Base-by-base conservation (phyloP, 1,284 basidiomycete genomes). In the Ganoderma multipileum region DNA sequence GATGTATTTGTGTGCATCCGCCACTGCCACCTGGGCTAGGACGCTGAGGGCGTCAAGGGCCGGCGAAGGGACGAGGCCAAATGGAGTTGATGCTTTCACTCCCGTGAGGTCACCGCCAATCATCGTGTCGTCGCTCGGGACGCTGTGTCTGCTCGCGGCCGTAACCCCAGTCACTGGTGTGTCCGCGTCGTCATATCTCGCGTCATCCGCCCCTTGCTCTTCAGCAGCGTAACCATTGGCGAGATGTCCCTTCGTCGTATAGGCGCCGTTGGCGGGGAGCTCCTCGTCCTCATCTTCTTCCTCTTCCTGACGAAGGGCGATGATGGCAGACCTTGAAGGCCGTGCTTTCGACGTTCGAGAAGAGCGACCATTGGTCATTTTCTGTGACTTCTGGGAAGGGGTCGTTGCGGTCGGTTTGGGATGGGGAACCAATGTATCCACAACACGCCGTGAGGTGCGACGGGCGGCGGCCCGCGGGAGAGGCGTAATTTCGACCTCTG, bases 111-210 rank as follows among this genome's bases (percentile, higher is more conserved):
- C 78, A 50, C 74, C 63, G 3, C 68, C 76, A 36, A 79, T 81
- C 57, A 87, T 80, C 3, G 87, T 89, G 65, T 87, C 86, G 66
- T 89, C 89, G 72, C 85, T 87, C 7, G 85, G 85, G 65, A 84
- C 79, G 69, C 87, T 89, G 71, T 86, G 87, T 61, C 83, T 81
- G 72, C 85, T 85, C 38, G 71, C 67, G 8, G 58, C 69, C 47
- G 83, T 84, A 66, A 84, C 72, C 47, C 79, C 84, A n/a, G 85
- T 88, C 61, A 85, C 79, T 2, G 87, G 86, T 20, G 86, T 88
- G 50, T 82, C 85, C 66, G 79, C 73, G 68, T 87, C 87, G 75
- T 89, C 88, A 23, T 82, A 83, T 74, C 85, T 86, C 57, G 84
- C 76, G 62, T 80, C 79, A 65, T 70, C 66, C 0, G 47, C 62